Evolutionary conservation across 106 monocot species (phyloP).

Genomic region (Dioscorea zingiberensis): DNA sequence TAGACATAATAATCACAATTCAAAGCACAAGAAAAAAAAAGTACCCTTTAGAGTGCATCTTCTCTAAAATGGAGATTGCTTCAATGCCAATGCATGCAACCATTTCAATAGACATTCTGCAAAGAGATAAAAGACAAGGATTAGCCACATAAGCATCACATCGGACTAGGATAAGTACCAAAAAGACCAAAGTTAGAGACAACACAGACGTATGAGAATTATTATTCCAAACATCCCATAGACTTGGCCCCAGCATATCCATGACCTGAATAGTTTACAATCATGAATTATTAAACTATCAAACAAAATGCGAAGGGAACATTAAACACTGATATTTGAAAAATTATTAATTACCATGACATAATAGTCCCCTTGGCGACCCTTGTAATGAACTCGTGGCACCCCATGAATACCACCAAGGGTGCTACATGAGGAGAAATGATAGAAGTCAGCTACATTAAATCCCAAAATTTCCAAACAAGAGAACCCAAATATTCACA

Average conservation of each 20-base stretch:
- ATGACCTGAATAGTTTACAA: conserved; percentile 47
- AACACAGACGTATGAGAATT: conserved; percentile 57
- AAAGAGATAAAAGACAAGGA: background rate
- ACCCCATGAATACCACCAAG: conserved; percentile 94
- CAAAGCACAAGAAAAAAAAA: conserved; percentile 3
- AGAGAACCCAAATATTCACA: background rate
- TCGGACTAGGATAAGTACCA: background rate
- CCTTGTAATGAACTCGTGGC: conserved; percentile 86
- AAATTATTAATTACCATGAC: conserved; percentile 65
- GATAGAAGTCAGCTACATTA: background rate
- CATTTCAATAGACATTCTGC: conserved; percentile 71
- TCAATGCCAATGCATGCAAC: conserved; percentile 77
- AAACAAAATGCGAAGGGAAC: background rate
- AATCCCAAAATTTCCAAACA: no score
- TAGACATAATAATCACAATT: background rate
- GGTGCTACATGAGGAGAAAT: conserved; percentile 34
- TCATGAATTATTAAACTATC: no score
- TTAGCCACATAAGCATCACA: background rate
- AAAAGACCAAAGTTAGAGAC: background rate
- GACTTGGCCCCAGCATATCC: conserved; percentile 90
- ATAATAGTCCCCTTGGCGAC: conserved; percentile 90
- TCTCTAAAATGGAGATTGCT: conserved; percentile 75
- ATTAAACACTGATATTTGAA: conserved; percentile 2
- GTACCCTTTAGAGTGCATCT: conserved; percentile 74
- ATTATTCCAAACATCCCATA: conserved; percentile 90